A percentile compares a stretch with the other conserved stretches of the same genome.
These are phyloP conservation scores for Boletus reticulatus DNA, from an alignment of 768 basidiomycete genomes.

Conservation along the genomic window DNA sequence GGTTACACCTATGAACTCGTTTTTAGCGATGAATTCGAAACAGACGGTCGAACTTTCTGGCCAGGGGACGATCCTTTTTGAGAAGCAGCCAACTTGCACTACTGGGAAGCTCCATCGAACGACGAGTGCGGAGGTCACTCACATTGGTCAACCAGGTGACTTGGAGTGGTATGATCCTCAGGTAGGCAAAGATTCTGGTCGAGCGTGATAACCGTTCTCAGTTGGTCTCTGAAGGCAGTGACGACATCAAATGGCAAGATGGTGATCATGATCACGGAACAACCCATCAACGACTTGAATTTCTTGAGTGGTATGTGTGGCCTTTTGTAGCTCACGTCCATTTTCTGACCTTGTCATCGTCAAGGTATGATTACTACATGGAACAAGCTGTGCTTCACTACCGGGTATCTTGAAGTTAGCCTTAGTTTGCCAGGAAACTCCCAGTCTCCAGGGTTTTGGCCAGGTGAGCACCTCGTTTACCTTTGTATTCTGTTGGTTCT, in stretches of 20 bases:
- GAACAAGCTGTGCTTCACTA: slow-evolving; percentile 96
- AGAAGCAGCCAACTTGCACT: slow-evolving; percentile 87
- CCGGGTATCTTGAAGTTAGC: slow-evolving; percentile 83
- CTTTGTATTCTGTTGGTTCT: not conserved
- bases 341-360: slow-evolving; percentile 5
- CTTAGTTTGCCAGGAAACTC: slow-evolving; percentile 70
- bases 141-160: slow-evolving; percentile 46
- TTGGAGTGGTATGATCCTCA: slow-evolving; percentile 82
- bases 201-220: slow-evolving; percentile 1
- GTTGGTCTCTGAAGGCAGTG: slow-evolving; percentile 41
- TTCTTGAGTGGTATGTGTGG: slow-evolving; percentile 67
- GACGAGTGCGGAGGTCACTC: not conserved
- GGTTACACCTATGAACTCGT: slow-evolving; percentile 79
- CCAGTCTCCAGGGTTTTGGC: slow-evolving; percentile 76
- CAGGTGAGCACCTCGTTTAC: slow-evolving; percentile 50
- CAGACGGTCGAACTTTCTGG: slow-evolving; percentile 69
- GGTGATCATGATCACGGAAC: slow-evolving; percentile 75
- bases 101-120: slow-evolving; percentile 49
- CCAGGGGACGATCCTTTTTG: slow-evolving; percentile 80
- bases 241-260: slow-evolving; percentile 78
- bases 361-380: slow-evolving; percentile 76
- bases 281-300: slow-evolving; percentile 73
- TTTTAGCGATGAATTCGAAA: slow-evolving; percentile 87
- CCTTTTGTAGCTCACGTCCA: not conserved
- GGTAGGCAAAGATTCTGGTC: slow-evolving; percentile 35